Evolutionary conservation across 257 asterid species (phyloP).

Genomic region (Lycium ferocissimum): DNA sequence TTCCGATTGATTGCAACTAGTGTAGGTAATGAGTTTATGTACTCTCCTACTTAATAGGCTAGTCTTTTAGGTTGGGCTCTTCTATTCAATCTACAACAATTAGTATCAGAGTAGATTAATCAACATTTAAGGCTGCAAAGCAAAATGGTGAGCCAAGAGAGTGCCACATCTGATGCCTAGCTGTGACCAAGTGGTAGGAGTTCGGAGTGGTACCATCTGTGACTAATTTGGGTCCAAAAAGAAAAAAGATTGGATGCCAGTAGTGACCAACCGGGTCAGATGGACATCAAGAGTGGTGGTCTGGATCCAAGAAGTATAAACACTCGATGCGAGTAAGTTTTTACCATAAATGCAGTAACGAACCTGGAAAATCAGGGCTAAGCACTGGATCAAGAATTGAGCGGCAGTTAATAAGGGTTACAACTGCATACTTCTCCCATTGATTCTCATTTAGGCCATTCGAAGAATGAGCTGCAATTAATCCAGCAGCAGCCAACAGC

Average conservation of each 20-base stretch:
- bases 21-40: not conserved
- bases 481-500: constrained; percentile 67
- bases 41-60: not conserved
- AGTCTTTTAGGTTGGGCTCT: not conserved
- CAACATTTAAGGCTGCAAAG: not conserved
- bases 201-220: not conserved
- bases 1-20: not conserved
- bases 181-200: not conserved
- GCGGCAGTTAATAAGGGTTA: constrained; percentile 78
- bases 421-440: constrained; percentile 76
- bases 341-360: constrained; percentile 27
- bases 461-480: constrained; percentile 63
- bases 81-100: not conserved
- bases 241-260: not conserved
- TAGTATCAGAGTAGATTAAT: not conserved
- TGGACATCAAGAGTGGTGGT: not conserved
- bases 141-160: not conserved
- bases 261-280: not conserved
- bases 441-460: constrained; percentile 58
- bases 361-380: constrained; percentile 62
- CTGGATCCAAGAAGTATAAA: not conserved
- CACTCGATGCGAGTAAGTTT: not conserved
- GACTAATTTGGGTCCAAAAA: not conserved
- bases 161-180: not conserved
- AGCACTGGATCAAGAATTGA: constrained; percentile 82